Evolutionary conservation across 179 eudicot species (phyloP).

Genomic region (Patellifolia procumbens): DNA sequence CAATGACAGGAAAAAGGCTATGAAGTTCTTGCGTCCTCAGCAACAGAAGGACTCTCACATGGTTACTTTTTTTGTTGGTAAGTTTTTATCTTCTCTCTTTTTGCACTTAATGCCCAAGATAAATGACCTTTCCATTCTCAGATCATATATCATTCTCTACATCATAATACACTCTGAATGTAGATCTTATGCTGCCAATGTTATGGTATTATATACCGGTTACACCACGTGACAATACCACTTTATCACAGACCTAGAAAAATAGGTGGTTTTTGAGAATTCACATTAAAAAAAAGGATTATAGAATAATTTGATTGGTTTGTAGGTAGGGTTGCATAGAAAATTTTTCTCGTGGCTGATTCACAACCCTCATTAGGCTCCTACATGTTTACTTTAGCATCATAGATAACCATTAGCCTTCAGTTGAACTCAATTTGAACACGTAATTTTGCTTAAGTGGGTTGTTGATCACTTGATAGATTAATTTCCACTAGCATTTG

Average conservation of each 20-base stretch:
- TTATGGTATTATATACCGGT: too few species aligned
- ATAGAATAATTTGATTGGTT: too few species aligned
- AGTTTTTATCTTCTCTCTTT: slow-evolving; percentile 1
- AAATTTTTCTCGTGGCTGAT: too few species aligned
- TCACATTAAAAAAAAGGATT: too few species aligned
- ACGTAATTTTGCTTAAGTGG: slow-evolving; percentile 14
- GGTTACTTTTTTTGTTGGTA: slow-evolving; percentile 95
- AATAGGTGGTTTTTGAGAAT: too few species aligned
- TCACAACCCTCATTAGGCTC: too few species aligned
- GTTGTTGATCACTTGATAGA: slow-evolving; percentile 10
- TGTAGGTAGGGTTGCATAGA: too few species aligned
- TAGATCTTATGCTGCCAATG: not conserved
- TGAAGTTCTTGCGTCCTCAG: slow-evolving; percentile 88
- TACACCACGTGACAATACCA: too few species aligned
- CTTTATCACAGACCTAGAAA: too few species aligned
- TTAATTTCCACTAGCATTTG: slow-evolving; percentile 8
- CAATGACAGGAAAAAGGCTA: slow-evolving; percentile 90
- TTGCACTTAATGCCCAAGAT: not conserved
- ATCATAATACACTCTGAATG: not conserved
- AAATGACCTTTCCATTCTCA: not conserved
- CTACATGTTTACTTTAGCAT: not conserved
- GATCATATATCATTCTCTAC: not conserved
- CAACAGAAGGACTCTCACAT: slow-evolving; percentile 85
- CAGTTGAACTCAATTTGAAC: slow-evolving; percentile 12
- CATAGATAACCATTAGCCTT: slow-evolving; percentile 10